Base-by-base conservation (phyloP, 257 asterid species). In the Lavandula angustifolia region DNA sequence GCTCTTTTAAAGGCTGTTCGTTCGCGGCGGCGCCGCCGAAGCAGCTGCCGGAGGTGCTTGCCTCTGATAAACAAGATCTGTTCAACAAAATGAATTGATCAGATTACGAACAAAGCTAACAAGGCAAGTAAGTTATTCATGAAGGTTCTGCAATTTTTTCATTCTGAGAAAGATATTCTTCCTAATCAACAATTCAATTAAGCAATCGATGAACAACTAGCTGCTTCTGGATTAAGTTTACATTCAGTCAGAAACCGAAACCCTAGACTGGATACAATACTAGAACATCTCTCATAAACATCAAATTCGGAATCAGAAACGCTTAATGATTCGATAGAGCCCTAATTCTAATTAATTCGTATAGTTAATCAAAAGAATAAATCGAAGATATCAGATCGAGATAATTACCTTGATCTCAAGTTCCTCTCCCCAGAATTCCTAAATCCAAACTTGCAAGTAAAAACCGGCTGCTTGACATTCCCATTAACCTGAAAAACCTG, bases 401-500 rank as follows among this genome's bases (percentile, higher is more conserved):
- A 22, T 4, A 66, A 72, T 43, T 47, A 94, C 99, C 98, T 94
- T 74, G 98, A 88, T 86, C 98, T 82, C 73, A 82, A 54, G 54
- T 43, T 81, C 54, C 95, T 67, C 17, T 91, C 99, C 3, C 76
- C 85, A 1, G 80, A 67, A 69, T 57, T 86, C 54, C 98, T 86
- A 83, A 94, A 81, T 16, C 83, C 74, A 74, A 94, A 91, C 66
- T 88, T 94, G 96, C 98, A 87, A 62, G 95, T 83, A 34, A 94
- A 94, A 68, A 94, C 99, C 0, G 99, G 94, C 66, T 94, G 99
- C 64, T 73, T 82, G 0, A 88, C 87, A 48, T 88, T 85, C 47
- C 99, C 99, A 73, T 94, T 90, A 22, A 94, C 94, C 76, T 90
- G 99, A 73, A 94, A 90, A 17, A 94, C 92, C 69, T 88, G 98